Evolutionary conservation across 352 stramenopile genomes (phyloP).

Genomic region (Phytopythium sindhum): DNA sequence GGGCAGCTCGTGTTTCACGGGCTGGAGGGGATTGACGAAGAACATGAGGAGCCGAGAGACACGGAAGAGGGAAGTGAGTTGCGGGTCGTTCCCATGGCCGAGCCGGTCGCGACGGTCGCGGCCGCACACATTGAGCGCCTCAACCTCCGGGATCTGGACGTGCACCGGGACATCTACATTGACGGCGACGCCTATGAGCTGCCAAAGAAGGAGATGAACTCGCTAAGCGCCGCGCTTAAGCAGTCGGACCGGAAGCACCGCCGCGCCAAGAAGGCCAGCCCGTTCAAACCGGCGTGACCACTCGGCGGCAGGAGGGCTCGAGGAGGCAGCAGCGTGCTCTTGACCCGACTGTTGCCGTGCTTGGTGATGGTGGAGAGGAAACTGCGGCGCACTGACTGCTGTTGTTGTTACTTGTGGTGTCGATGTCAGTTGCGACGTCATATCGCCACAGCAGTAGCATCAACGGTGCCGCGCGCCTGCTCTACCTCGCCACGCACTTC

Average conservation of each 20-base stretch:
- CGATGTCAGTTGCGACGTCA: slow-evolving; percentile 2
- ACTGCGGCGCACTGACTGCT: background rate
- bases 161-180: slow-evolving; percentile 34
- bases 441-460: background rate
- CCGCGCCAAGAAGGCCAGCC: slow-evolving; percentile 20
- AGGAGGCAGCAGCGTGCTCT: background rate
- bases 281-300: background rate
- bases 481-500: background rate
- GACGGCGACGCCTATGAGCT: slow-evolving; percentile 26
- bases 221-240: slow-evolving; percentile 35
- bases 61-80: slow-evolving; percentile 3
- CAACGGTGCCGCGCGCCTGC: background rate
- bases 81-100: slow-evolving; percentile 7
- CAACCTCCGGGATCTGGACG: slow-evolving; percentile 25
- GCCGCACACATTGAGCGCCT: slow-evolving; percentile 19
- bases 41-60: slow-evolving; percentile 12
- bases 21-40: slow-evolving; percentile 3
- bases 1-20: slow-evolving; percentile 17
- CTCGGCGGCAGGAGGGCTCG: background rate
- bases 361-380: background rate
- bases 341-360: background rate
- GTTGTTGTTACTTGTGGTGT: slow-evolving; percentile 7
- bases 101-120: slow-evolving; percentile 16
- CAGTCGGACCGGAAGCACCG: slow-evolving; percentile 42
- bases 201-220: slow-evolving; percentile 38